A percentile compares a stretch with the other conserved stretches of the same genome.
Conservation (phyloP, 139 green algal genomes). For the Nannochloris sp. region DNA sequence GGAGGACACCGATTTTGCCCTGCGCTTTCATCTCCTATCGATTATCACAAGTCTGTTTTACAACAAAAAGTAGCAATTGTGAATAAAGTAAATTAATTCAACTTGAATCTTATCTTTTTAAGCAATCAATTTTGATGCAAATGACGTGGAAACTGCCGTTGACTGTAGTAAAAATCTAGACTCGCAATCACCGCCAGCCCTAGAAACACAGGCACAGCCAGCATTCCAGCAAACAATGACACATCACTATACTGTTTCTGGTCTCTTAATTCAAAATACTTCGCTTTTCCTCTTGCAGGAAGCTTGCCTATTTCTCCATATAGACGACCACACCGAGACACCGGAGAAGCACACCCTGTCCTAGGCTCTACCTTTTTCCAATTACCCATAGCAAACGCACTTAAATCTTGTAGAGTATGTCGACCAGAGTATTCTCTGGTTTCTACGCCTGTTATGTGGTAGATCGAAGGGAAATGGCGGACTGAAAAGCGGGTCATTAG, state of each 20-base stretch:
- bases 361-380: conserved; percentile 4
- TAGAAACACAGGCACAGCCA: conserved; percentile 17
- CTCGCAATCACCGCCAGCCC: not conserved
- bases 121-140: too few relatives aligned
- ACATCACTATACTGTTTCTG: conserved; percentile 17
- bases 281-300: not conserved
- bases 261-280: not conserved
- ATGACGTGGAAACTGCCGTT: too few relatives aligned
- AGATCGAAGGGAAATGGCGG: conserved; percentile 8
- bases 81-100: too few relatives aligned
- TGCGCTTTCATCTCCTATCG: too few relatives aligned
- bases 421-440: conserved; percentile 12
- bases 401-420: conserved; percentile 5
- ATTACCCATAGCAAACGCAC: conserved; percentile 9
- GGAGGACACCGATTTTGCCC: too few relatives aligned
- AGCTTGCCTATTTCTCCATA: conserved; percentile 5
- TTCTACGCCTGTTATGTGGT: conserved; percentile 7
- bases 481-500: conserved; percentile 19
- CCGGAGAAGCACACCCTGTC: conserved; percentile 23
- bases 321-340: conserved; percentile 7
- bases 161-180: not conserved
- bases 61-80: too few relatives aligned
- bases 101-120: too few relatives aligned
- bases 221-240: conserved; percentile 9
- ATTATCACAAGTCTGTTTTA: too few relatives aligned